phyloP scores from a whole-genome alignment of 257 asterid genomes.

The Striga asiatica region DNA sequence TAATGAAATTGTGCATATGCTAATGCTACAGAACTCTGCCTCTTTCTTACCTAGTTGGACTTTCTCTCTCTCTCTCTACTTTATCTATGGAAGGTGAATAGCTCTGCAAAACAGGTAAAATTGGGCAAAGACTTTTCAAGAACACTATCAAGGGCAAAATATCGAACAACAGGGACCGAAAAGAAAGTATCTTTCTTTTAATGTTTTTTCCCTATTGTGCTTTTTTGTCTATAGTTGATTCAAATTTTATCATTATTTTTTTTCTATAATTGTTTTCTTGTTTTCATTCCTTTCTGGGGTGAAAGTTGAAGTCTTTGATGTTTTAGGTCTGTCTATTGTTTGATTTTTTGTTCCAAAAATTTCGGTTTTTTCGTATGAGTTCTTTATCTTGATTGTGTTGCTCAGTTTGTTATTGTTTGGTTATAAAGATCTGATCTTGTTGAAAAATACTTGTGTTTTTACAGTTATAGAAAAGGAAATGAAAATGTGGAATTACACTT shows the following conservation, averaged over 20 bases:
- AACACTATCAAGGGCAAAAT: slow-evolving; percentile 9
- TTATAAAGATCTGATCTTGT: slow-evolving; percentile 1
- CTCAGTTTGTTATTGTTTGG: background rate
- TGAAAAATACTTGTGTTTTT: background rate
- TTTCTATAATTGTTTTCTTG: no score
- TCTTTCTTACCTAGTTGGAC: background rate
- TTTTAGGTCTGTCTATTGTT: background rate
- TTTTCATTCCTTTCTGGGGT: background rate
- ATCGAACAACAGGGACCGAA: background rate
- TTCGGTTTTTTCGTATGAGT: background rate
- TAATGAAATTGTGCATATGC: no score
- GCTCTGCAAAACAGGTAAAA: slow-evolving; percentile 23
- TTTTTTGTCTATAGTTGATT: background rate
- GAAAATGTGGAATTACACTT: background rate
- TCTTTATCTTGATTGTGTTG: slow-evolving; percentile 8
- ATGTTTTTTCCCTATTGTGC: background rate
- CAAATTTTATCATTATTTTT: background rate
- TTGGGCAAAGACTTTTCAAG: slow-evolving; percentile 10
- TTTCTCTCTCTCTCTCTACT: slow-evolving; percentile 2
- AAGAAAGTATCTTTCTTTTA: background rate
- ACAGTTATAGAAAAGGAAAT: background rate
- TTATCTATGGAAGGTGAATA: slow-evolving; percentile 28
- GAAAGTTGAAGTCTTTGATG: slow-evolving; percentile 7
- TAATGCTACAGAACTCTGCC: slow-evolving; percentile 4
- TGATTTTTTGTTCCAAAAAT: background rate